phyloP scores from a whole-genome alignment of 208 protist genomes.

The Trypanosoma theileri region DNA sequence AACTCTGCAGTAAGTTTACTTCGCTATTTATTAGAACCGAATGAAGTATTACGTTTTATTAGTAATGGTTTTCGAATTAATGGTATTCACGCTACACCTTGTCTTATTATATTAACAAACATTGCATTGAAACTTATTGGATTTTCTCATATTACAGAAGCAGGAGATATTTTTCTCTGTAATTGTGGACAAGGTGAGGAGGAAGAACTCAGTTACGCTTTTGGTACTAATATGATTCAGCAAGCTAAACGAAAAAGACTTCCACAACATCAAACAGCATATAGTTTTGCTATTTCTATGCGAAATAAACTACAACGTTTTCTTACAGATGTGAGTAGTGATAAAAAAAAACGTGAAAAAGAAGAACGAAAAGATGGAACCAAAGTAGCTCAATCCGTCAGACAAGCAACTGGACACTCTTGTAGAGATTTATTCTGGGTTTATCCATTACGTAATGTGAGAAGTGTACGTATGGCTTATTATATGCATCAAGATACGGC shows the following conservation, averaged over 20 bases:
- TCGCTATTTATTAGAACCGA: constrained; percentile 64
- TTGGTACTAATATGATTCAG: background rate
- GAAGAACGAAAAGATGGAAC: constrained; percentile 69
- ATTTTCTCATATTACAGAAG: constrained; percentile 71
- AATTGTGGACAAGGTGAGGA: constrained; percentile 33
- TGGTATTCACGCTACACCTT: constrained; percentile 83
- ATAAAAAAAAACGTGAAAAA: constrained; percentile 8
- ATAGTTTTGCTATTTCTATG: constrained; percentile 47
- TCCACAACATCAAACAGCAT: constrained; percentile 29
- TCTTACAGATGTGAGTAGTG: constrained; percentile 38
- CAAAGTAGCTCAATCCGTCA: constrained; percentile 76
- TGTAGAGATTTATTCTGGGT: constrained; percentile 77
- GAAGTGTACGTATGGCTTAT: constrained; percentile 55
- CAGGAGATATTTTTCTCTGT: constrained; percentile 85
- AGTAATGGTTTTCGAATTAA: constrained; percentile 87
- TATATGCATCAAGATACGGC: constrained; percentile 91
- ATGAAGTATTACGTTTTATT: constrained; percentile 79
- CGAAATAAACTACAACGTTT: constrained; percentile 75
- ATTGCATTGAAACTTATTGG: constrained; percentile 62
- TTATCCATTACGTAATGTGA: constrained; percentile 55
- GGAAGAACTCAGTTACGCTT: constrained; percentile 2
- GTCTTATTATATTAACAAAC: constrained; percentile 80
- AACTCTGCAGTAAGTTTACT: constrained; percentile 72
- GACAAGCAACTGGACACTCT: constrained; percentile 66
- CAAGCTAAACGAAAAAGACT: background rate